Evolutionary conservation across 495 filamentous ascomycete genomes (phyloP), one percentile per base, ranked within the genome.

Genomic region (Penicillium bialowiezense): DNA sequence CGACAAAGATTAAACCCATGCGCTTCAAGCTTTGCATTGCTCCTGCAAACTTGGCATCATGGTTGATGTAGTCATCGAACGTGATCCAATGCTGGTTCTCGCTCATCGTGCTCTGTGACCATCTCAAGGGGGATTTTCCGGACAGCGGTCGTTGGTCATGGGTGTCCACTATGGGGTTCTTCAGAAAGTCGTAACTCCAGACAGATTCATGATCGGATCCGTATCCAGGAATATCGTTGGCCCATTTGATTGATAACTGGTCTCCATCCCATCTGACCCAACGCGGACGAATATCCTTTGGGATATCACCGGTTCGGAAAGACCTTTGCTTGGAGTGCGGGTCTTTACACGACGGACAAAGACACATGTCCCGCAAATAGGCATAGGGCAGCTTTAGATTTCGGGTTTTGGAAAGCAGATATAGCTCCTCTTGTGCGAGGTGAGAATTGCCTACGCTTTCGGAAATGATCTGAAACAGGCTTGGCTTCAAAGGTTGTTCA

Each of bases 271-370:
- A 65, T 15, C 50, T 44, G 5, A 73, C 56, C 7, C 54, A 41
- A 9, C 52, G 44, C 2, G 81, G 64, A 9, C 48, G 24, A 39
- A 90, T 80, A 12, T 71, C 20, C 2, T 52, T 5, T 0, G 87
- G 85, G 21, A 96, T 85, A 32, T 95, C 86, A 35, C 73, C 71
- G 0, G 86, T 87, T 19, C 85, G 76, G 67, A 92, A 91, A 24
- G 77, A 81, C 65, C 92, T 91, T 60, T 97, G 92, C 45, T 82
- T 86, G 0, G 90, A 91, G 44, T 86, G 79, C 2, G 79, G 78
- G 64, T 96, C 83, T 33, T 92, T 77, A 65, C 92, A 96, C 3
- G 18, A 53, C 3, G 74, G 60, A 56, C 92, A 96, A 31, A 72
- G 56, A 64, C 92, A 97, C 32, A 78, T 58, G 60, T 97, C 91